Percentiles rank a stretch among this genome's conserved stretches.
Conservation (phyloP, 169 alveolate species). For the Plasmodium sp. region DNA sequence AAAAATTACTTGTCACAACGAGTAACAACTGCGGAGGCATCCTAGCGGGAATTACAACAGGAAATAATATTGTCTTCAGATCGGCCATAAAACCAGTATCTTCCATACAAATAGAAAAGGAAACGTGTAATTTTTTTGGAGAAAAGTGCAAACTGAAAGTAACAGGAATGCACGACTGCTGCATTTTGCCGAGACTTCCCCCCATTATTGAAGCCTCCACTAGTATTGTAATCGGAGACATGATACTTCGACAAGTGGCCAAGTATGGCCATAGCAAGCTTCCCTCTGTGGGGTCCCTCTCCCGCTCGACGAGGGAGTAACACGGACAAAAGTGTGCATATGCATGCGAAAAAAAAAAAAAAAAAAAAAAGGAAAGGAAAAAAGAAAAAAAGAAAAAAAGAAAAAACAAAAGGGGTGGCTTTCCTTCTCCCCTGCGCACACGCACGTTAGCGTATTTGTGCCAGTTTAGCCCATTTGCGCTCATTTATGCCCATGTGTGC, state of each 20-base stretch:
- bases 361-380: too few relatives aligned
- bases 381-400: too few relatives aligned
- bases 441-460: neutral
- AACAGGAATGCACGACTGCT: constrained; percentile 34
- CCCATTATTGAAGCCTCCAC: constrained; percentile 26
- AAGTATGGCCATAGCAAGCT: constrained; percentile 37
- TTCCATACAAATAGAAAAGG: constrained; percentile 57
- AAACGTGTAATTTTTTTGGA: constrained; percentile 28
- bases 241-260: constrained; percentile 23
- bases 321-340: neutral
- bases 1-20: constrained; percentile 15
- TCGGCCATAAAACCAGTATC: constrained; percentile 48
- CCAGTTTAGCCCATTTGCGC: neutral
- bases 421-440: neutral
- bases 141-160: constrained; percentile 3
- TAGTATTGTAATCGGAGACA: constrained; percentile 43
- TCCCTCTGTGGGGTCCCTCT: neutral
- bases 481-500: neutral
- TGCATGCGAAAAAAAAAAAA: neutral
- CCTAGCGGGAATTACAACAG: constrained; percentile 58
- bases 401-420: neutral
- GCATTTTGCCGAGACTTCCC: constrained; percentile 42
- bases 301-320: neutral
- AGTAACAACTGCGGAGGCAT: constrained; percentile 45
- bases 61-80: constrained; percentile 37